Evolutionary conservation across 2,329 filamentous ascomycete genomes (phyloP), one percentile per base, ranked within the genome.

Genomic region (Xylariaceae sp.): DNA sequence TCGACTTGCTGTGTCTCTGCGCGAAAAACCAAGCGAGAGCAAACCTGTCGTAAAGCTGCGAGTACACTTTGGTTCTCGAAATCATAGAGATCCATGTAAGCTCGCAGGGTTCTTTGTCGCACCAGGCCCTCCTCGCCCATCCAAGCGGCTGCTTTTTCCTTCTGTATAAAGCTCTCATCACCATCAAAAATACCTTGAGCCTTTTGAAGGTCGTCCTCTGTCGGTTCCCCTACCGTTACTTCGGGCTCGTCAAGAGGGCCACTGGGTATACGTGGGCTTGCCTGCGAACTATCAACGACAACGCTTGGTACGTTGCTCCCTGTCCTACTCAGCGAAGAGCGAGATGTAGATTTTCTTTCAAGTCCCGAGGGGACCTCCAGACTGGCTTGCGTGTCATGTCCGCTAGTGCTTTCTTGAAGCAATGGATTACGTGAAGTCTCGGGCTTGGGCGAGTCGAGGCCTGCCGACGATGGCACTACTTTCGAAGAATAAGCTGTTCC

Each of bases 1-100:
- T 99, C 94, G 26, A 99, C 89, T 71, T 99, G 92, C 72, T 99
- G 94, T 2, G 91, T 95, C 73, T 99, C 94, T 41, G 89, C 94
- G 62, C 89, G 88, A 54, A 99, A 78, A 3, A 94, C 79, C 29
- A 97, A 77, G 34, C 89, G 86, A 51, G 82, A 82, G 70, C 94
- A 99, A 30, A 99, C 79, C 56, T 86, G 82, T 30, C 94, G 85
- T 60, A 97, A 77, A 6, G 89, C 84, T 39, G 80, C 78, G 12
- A 97, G 78, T 47, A 97, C 86, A 69, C 89, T 95, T 65, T 88
- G 79, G 63, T 87, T 86, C 6, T 81, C 76, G 74, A 94, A 97
- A 68, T 96, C 87, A 68, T 92, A 96, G 8, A 96, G 76, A 57
- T 90, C 85, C 87, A 99, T 95, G 71, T 96, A 99, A 0, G 92